Base-by-base conservation (phyloP, 768 basidiomycete species). In the Lentinula sp. region DNA sequence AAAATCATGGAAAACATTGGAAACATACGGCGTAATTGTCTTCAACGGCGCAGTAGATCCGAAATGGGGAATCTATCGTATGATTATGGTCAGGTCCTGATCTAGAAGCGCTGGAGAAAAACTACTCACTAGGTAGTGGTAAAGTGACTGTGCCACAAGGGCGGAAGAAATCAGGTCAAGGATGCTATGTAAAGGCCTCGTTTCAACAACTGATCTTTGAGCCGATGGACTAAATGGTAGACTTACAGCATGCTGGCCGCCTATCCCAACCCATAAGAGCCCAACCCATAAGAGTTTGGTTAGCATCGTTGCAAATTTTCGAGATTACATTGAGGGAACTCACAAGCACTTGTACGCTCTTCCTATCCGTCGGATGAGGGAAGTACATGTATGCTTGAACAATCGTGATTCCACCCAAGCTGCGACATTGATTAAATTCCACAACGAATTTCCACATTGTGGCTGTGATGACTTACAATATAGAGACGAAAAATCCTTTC, bases 341-440 rank as follows among this genome's bases (percentile, higher is more conserved):
- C 60, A 78, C 77, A 52, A 69, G 67, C 18, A 69, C 57, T 61
- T 70, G 71, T 13, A 77, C 68, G 54, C 65, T 55, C 2, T 59
- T 45, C 3, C 64, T 54, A 63, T 78, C 78, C 41, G 67, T 67
- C 10, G 63, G 65, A 23, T 63, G 64, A 6, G 72, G 69, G 58
- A 79, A 78, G 65, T 77, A 79, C 12, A 74, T 66, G 51, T 76
- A 77, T 6, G 74, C 76, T 63, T 79, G 78, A 39, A 78, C 67
- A 32, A 77, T 69, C 4, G 73, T 76, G 48, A 78, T 76, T 18
- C 78, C 78, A 13, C 70, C 72, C 6, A 78, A 65, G 35, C 77
- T 79, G 54, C 3, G 28, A 28, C 8, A 50, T 36, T 41, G 13
- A 51, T 28, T 42, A 2, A 20, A 41, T 50, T 0, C 10, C 3